phyloP scores from a whole-genome alignment of 2,329 filamentous ascomycete genomes.

The Hypoxylon sp. region DNA sequence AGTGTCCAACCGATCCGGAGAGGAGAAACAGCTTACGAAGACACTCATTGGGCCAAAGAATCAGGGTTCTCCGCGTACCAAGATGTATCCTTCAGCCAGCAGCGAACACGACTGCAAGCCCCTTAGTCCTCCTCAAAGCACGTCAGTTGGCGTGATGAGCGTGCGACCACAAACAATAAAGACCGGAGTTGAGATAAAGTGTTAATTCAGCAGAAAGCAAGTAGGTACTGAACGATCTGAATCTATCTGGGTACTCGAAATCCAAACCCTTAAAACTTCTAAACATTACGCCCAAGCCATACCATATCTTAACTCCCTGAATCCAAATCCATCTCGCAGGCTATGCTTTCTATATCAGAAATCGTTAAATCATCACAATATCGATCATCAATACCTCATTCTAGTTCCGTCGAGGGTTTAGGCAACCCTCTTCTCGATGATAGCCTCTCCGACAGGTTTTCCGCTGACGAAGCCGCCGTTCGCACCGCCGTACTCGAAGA shows the following conservation, averaged over 20 bases:
- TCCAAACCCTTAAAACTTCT: no score
- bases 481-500: conserved; percentile 73
- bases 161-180: not conserved
- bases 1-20: no score
- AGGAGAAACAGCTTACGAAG: no score
- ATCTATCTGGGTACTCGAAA: no score
- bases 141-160: conserved; percentile 30
- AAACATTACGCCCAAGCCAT: no score
- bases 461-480: conserved; percentile 60
- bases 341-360: no score
- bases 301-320: conserved; percentile 21
- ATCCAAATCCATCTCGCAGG: conserved; percentile 21
- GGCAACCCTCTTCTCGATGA: conserved; percentile 66
- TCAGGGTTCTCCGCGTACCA: conserved; percentile 20
- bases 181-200: no score
- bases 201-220: no score
- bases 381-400: conserved; percentile 7
- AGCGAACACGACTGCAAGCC: no score
- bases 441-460: conserved; percentile 61
- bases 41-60: no score
- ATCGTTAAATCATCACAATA: conserved; percentile 26
- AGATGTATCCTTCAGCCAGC: conserved; percentile 12
- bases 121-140: no score
- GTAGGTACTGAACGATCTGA: no score
- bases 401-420: conserved; percentile 40